Percentiles rank a stretch among this genome's conserved stretches.
These are phyloP conservation scores for Pyropia yezoensis DNA, from an alignment of 23 red algal genomes.

Conservation along the genomic window DNA sequence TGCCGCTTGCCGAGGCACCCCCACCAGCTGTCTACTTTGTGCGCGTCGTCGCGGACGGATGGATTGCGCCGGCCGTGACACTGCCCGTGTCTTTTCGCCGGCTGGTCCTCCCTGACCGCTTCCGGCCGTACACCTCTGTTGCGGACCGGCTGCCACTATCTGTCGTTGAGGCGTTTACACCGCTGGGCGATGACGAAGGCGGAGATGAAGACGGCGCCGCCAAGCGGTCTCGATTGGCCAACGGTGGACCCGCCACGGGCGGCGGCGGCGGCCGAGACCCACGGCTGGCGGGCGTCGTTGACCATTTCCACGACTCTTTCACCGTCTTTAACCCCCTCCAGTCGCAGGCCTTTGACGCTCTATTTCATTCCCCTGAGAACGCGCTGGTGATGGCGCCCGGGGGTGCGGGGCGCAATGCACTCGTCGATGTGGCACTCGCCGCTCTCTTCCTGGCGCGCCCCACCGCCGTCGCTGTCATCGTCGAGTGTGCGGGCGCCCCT, in stretches of 20 bases:
- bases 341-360: conserved; percentile 69
- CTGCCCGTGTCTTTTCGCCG: conserved; percentile 61
- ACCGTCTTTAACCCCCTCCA: conserved; percentile 61
- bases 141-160: conserved; percentile 34
- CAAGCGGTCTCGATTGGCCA: not conserved
- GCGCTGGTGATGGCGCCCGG: conserved; percentile 62
- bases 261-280: not conserved
- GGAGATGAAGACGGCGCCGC: not conserved
- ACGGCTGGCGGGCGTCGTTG: not conserved
- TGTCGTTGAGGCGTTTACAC: conserved; percentile 35
- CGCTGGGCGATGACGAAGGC: conserved; percentile 11
- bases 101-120: conserved; percentile 62
- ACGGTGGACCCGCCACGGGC: conserved; percentile 2
- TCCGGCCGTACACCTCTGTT: conserved; percentile 39
- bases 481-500: conserved; percentile 10
- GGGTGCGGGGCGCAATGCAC: conserved; percentile 34
- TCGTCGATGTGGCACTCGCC: conserved; percentile 43
- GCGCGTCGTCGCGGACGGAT: conserved; percentile 54
- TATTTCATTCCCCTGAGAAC: conserved; percentile 69
- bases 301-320: conserved; percentile 11
- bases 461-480: conserved; percentile 26
- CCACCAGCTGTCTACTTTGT: conserved; percentile 57
- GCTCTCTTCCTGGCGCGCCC: conserved; percentile 29
- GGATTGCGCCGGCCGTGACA: conserved; percentile 58
- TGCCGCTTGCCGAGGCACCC: conserved; percentile 26